Evolutionary conservation across 2,329 filamentous ascomycete species (phyloP).

Genomic region (Colletotrichum limetticola): DNA sequence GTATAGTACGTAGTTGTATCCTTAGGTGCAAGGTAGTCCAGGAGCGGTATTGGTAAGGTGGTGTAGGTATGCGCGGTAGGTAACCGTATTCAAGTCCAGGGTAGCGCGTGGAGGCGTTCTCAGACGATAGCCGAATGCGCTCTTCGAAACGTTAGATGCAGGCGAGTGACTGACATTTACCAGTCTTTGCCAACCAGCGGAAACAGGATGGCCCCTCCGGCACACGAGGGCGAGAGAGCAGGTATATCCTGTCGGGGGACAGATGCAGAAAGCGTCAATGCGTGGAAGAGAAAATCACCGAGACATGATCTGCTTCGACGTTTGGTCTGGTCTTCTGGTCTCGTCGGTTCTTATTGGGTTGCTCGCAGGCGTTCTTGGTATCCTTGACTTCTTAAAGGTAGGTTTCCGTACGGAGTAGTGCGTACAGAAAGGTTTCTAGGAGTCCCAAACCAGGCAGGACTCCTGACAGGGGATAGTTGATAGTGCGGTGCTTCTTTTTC

Average conservation of each 20-base stretch:
- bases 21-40: constrained; percentile 1
- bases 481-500: constrained; percentile 26
- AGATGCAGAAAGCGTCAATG: constrained; percentile 22
- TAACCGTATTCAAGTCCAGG: constrained; percentile 13
- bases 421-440: not conserved
- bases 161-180: constrained; percentile 23
- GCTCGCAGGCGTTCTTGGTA: not conserved
- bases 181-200: constrained; percentile 10
- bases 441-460: not conserved
- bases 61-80: not conserved
- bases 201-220: constrained; percentile 27
- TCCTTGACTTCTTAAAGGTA: not conserved
- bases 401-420: not conserved
- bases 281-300: constrained; percentile 39
- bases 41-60: constrained; percentile 1
- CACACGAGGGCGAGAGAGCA: constrained; percentile 10
- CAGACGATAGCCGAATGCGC: constrained; percentile 34
- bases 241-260: constrained; percentile 23
- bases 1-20: constrained; percentile 1
- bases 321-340: constrained; percentile 22
- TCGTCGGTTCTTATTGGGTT: too few relatives aligned
- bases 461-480: constrained; percentile 31
- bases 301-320: constrained; percentile 53
- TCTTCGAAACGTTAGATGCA: constrained; percentile 34
- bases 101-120: constrained; percentile 32